A percentile compares a stretch with the other conserved stretches of the same genome.
Evolutionary conservation across 2,329 filamentous ascomycete genomes (phyloP).

Genomic region (Curvularia hawaiiensis): DNA sequence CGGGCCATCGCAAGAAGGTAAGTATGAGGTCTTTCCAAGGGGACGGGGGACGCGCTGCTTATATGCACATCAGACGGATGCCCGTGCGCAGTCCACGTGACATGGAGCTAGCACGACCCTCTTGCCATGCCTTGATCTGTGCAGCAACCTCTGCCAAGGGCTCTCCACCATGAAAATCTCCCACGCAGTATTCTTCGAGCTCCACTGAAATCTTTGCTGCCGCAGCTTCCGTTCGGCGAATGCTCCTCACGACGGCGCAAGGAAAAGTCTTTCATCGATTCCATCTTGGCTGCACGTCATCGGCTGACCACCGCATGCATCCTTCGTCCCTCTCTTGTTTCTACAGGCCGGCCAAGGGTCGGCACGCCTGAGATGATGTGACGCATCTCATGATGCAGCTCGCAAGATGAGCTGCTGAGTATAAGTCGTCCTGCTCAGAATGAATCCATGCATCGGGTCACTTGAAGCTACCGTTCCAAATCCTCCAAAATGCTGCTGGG

Average conservation of each 20-base stretch:
- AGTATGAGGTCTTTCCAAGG: slow-evolving; percentile 19
- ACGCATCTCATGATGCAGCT: neutral
- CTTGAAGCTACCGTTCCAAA: neutral
- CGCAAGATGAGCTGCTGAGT: neutral
- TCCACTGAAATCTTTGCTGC: neutral
- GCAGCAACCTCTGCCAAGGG: slow-evolving; percentile 1
- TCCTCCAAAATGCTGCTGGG: slow-evolving; percentile 4
- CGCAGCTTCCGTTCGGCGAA: neutral
- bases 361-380: slow-evolving; percentile 3
- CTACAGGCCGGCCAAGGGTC: slow-evolving; percentile 3
- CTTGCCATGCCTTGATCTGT: slow-evolving; percentile 2
- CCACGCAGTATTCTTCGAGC: neutral
- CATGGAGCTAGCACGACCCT: neutral
- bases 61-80: neutral
- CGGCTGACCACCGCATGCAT: neutral
- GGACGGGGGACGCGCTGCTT: neutral
- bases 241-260: neutral
- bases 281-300: slow-evolving; percentile 12
- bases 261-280: neutral
- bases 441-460: neutral
- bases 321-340: neutral
- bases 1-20: slow-evolving; percentile 44
- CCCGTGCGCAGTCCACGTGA: slow-evolving; percentile 3
- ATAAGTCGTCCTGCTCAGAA: slow-evolving; percentile 6
- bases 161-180: neutral